Base-by-base conservation (phyloP, 2,329 filamentous ascomycete genomes). In the Aspergillus niger region DNA sequence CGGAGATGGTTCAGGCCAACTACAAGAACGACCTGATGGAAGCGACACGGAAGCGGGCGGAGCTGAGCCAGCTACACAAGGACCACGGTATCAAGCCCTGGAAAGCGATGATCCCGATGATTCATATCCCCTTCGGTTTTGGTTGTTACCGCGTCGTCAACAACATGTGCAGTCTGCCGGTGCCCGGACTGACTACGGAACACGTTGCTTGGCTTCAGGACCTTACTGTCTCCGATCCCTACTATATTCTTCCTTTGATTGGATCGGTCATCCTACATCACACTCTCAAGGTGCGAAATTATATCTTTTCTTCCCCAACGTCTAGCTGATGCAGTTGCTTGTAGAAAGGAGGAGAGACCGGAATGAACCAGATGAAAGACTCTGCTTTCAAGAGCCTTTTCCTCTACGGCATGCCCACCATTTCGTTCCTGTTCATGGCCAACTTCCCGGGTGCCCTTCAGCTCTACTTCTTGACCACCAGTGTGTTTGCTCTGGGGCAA, bases 171-270 rank as follows among this genome's bases (percentile, higher is more conserved):
- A 75, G 81, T 22, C 79, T 98, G 51, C 94, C 94, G 3, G 91
- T 97, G 5, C 94, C 94, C 0, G 89, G 86, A 1, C 76, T 98
- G 65, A 85, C 91, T 68, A 80, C 78, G 1, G 91, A 90, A 32
- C 89, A 91, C 2, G 77, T 88, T 38, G 77, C 88, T 43, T 99
- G 95, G 95, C 85, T 98, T 66, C 77, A 80, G 1, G 90, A 98
- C 74, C 77, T 99, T 63, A 89, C 91, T 0, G 72, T 87, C 22
- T 75, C 85, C 2, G 95, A 99, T 75, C 94, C 95, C 0, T 89
- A 83, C 69, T 94, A 86, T 67, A 74, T 95, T 43, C 79, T 98
- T 32, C 95, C 95, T 1, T 64, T 86, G 2, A 59, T 82, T 1
- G 86, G 87, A 3, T 83, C 87, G 1, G 75, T 72, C 7, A 71